phyloP scores from a whole-genome alignment of 805 yeast species.

The Teunomyces kruisii region DNA sequence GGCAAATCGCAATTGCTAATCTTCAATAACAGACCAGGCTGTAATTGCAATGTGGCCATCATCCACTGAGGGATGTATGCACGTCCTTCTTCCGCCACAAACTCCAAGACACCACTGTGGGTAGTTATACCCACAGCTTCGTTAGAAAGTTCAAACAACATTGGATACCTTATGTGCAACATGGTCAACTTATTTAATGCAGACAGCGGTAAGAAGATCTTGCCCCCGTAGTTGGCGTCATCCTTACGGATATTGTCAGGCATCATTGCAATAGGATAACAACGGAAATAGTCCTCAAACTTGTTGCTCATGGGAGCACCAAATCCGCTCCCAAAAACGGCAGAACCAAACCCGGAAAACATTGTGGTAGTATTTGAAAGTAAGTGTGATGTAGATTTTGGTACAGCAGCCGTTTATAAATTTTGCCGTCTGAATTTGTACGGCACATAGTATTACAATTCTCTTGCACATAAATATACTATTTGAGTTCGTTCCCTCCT shows the following conservation, averaged over 20 bases:
- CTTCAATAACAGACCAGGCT: slow-evolving; percentile 79
- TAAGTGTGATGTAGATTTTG: too few relatives aligned
- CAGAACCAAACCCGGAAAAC: slow-evolving; percentile 45
- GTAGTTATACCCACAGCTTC: slow-evolving; percentile 62
- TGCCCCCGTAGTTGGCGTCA: slow-evolving; percentile 90
- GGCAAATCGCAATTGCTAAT: slow-evolving; percentile 78
- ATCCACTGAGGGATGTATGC: slow-evolving; percentile 96
- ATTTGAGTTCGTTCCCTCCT: background rate
- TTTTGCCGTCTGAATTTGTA: slow-evolving; percentile 1
- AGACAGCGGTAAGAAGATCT: slow-evolving; percentile 90
- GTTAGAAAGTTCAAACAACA: slow-evolving; percentile 80
- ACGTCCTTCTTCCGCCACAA: slow-evolving; percentile 96
- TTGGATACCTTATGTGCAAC: slow-evolving; percentile 92
- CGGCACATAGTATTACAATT: background rate
- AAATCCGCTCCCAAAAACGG: slow-evolving; percentile 35
- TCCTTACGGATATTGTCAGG: slow-evolving; percentile 69
- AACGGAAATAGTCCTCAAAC: slow-evolving; percentile 86
- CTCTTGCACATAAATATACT: background rate
- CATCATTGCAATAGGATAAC: slow-evolving; percentile 92
- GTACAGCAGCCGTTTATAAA: background rate
- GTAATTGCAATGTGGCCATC: slow-evolving; percentile 70
- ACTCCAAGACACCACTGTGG: slow-evolving; percentile 94
- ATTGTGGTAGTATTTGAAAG: slow-evolving; percentile 15
- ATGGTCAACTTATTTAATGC: slow-evolving; percentile 85
- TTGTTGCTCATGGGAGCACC: slow-evolving; percentile 33